Evolutionary conservation across 148 eudicot species (phyloP).

Genomic region (Rhododendron vialii): DNA sequence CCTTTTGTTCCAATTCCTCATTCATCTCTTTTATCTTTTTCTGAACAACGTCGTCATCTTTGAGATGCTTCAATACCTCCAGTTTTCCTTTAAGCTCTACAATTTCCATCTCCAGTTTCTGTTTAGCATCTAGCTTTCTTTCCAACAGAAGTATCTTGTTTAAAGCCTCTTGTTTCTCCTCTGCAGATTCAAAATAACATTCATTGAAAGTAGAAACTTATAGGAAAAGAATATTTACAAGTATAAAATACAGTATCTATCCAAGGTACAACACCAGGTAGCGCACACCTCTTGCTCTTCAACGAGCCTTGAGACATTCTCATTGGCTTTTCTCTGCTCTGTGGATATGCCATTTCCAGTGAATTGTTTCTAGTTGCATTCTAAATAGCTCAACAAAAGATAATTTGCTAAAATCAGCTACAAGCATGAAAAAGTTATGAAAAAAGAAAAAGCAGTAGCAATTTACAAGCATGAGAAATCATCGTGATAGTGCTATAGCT

Average conservation of each 20-base stretch:
- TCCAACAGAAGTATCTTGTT: slow-evolving; percentile 60
- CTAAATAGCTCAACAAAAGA: slow-evolving; percentile 21
- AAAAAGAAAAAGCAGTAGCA: neutral
- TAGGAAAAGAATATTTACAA: neutral
- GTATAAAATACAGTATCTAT: neutral
- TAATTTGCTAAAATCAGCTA: neutral
- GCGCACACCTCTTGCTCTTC: slow-evolving; percentile 76
- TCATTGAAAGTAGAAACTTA: neutral
- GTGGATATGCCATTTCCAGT: slow-evolving; percentile 67
- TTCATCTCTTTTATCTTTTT: no score
- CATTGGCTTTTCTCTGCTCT: slow-evolving; percentile 76
- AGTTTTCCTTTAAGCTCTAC: slow-evolving; percentile 75
- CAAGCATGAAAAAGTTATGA: neutral
- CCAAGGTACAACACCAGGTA: neutral
- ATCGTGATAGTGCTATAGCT: neutral
- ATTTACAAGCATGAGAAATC: neutral
- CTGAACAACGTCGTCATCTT: no score
- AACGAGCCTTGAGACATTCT: slow-evolving; percentile 61
- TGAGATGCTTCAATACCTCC: slow-evolving; percentile 49
- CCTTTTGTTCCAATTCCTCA: no score
- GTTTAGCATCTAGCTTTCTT: slow-evolving; percentile 68
- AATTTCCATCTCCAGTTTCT: slow-evolving; percentile 77
- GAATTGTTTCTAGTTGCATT: slow-evolving; percentile 55
- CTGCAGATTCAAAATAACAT: slow-evolving; percentile 36
- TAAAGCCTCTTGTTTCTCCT: slow-evolving; percentile 75